Conservation (phyloP, 2,329 filamentous ascomycete genomes). For the Fusarium poae region DNA sequence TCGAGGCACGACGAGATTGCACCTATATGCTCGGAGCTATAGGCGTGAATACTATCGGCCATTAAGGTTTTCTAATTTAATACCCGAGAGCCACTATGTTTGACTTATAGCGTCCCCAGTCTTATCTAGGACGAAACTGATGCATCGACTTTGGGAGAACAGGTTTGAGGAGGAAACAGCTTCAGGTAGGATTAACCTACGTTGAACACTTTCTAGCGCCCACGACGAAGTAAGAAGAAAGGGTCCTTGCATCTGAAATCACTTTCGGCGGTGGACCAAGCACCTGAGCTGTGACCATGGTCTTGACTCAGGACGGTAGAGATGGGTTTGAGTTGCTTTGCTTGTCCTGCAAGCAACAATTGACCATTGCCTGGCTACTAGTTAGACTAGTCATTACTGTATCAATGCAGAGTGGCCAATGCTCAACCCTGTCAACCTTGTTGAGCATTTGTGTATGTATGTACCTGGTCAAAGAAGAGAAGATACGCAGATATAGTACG, state of each 20-base stretch:
- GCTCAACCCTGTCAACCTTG: neutral
- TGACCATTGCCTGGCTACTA: neutral
- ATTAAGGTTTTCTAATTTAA: constrained; percentile 12
- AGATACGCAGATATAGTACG: neutral
- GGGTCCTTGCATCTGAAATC: neutral
- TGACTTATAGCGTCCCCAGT: constrained; percentile 22
- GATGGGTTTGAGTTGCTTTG: neutral
- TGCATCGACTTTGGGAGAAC: neutral
- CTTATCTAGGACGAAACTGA: constrained; percentile 19
- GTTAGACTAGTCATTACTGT: neutral
- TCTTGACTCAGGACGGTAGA: neutral
- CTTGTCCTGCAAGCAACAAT: neutral
- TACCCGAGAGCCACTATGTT: constrained; percentile 8
- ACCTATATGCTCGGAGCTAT: neutral
- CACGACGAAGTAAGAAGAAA: neutral
- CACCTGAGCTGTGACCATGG: neutral
- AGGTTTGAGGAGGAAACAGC: constrained; percentile 23
- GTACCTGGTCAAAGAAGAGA: neutral
- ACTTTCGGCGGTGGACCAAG: neutral
- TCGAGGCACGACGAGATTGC: constrained; percentile 1
- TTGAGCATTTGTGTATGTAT: neutral
- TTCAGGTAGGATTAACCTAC: constrained; percentile 16
- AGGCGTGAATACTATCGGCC: neutral
- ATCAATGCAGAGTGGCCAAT: constrained; percentile 1
- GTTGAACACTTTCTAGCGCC: neutral